phyloP scores from a whole-genome alignment of 768 basidiomycete species.

The Phaeotremella fagi region DNA sequence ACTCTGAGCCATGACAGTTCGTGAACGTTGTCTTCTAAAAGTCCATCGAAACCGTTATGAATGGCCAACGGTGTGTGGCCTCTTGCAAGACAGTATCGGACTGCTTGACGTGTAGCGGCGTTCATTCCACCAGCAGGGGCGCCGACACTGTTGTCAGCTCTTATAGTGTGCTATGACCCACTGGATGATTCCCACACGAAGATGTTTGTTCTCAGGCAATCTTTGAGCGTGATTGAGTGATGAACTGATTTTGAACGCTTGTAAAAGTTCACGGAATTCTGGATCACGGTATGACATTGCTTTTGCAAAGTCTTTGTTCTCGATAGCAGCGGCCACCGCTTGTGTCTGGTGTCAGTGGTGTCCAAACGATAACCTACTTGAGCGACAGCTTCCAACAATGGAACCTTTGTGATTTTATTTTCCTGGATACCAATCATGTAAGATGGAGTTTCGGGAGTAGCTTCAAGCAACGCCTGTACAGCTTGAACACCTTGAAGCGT shows the following conservation, averaged over 20 bases:
- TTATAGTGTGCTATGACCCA: slow-evolving; percentile 11
- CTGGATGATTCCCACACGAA: slow-evolving; percentile 52
- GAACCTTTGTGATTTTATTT: slow-evolving; percentile 89
- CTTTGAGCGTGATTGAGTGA: slow-evolving; percentile 56
- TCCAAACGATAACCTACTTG: slow-evolving; percentile 55
- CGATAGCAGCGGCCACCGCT: slow-evolving; percentile 76
- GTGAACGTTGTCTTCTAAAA: slow-evolving; percentile 79
- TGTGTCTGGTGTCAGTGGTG: slow-evolving; percentile 59
- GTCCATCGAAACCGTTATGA: slow-evolving; percentile 92
- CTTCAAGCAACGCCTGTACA: slow-evolving; percentile 76
- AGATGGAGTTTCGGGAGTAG: slow-evolving; percentile 83
- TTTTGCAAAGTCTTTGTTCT: slow-evolving; percentile 72
- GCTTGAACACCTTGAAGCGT: slow-evolving; percentile 96
- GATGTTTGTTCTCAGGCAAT: slow-evolving; percentile 53
- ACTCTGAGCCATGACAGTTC: slow-evolving; percentile 94
- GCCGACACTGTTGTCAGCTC: slow-evolving; percentile 62
- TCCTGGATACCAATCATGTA: slow-evolving; percentile 96
- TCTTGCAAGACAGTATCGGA: slow-evolving; percentile 83
- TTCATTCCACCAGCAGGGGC: slow-evolving; percentile 99
- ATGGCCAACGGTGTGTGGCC: slow-evolving; percentile 90
- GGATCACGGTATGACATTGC: slow-evolving; percentile 86
- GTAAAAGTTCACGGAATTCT: slow-evolving; percentile 80
- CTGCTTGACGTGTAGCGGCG: slow-evolving; percentile 89
- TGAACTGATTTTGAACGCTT: slow-evolving; percentile 77
- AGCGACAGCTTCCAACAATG: slow-evolving; percentile 86